Conservation (phyloP, 2,329 filamentous ascomycete genomes). For the Aureobasidium sp. region DNA sequence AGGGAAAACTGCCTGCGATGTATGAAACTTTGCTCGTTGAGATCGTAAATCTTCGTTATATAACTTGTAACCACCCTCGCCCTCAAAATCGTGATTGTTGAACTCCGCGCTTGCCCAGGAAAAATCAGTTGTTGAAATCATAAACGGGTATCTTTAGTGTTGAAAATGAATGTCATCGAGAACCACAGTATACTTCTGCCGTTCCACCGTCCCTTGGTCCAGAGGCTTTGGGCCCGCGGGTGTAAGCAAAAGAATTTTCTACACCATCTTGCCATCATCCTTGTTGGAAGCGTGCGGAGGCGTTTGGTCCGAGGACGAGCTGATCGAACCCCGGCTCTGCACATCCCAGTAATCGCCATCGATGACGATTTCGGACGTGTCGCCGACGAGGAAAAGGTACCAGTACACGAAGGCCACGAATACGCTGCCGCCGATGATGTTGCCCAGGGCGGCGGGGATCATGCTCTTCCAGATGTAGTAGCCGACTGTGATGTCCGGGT, state of each 20-base stretch:
- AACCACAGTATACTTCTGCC: neutral
- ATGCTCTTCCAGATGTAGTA: constrained; percentile 51
- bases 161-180: neutral
- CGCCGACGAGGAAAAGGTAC: constrained; percentile 29
- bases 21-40: no score
- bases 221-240: neutral
- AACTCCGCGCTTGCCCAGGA: neutral
- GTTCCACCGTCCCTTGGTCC: neutral
- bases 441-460: constrained; percentile 45
- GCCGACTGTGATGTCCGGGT: constrained; percentile 36
- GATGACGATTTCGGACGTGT: neutral
- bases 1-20: no score
- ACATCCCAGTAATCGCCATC: constrained; percentile 6
- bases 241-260: neutral
- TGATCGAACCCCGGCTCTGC: neutral
- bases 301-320: neutral
- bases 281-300: neutral
- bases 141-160: neutral
- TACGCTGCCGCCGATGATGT: constrained; percentile 44
- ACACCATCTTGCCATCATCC: constrained; percentile 1
- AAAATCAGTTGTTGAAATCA: neutral
- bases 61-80: no score
- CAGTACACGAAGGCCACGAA: constrained; percentile 45
- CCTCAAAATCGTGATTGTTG: neutral
- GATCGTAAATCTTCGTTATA: no score